Evolutionary conservation across 257 asterid genomes (phyloP).

Genomic region (Ocimum tenuiflorum): DNA sequence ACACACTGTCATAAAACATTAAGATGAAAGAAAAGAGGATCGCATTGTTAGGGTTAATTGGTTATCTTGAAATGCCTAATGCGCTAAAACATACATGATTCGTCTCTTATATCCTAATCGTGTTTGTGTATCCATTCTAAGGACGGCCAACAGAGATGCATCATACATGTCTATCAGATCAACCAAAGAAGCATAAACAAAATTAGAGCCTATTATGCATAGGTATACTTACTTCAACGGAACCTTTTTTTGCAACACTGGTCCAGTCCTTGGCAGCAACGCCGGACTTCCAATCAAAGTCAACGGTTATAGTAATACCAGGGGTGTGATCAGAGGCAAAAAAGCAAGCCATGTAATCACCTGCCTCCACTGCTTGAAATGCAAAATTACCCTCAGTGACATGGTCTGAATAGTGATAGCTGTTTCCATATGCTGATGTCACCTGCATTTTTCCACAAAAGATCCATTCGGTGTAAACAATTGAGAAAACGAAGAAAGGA

Average conservation of each 20-base stretch:
- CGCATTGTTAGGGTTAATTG: neutral
- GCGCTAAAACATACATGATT: neutral
- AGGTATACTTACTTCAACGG: constrained; percentile 64
- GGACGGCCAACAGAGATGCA: too few relatives aligned
- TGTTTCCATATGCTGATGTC: constrained; percentile 70
- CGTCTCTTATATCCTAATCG: neutral
- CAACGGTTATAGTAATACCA: constrained; percentile 46
- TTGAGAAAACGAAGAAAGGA: neutral
- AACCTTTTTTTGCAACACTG: constrained; percentile 80
- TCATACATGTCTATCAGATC: too few relatives aligned
- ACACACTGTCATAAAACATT: neutral
- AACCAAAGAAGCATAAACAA: neutral
- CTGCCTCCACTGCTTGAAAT: constrained; percentile 71
- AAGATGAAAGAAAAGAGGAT: neutral
- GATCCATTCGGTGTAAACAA: neutral
- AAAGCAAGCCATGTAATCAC: constrained; percentile 88
- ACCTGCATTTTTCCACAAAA: constrained; percentile 37
- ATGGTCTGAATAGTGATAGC: constrained; percentile 68
- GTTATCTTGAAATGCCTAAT: neutral
- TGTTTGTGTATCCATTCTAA: too few relatives aligned
- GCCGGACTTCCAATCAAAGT: constrained; percentile 92
- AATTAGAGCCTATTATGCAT: neutral
- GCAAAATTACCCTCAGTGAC: constrained; percentile 76
- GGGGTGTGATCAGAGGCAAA: constrained; percentile 65
- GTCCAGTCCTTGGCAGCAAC: constrained; percentile 93